Conservation (phyloP, 305 asterid species). For the Fraxinus sp. region DNA sequence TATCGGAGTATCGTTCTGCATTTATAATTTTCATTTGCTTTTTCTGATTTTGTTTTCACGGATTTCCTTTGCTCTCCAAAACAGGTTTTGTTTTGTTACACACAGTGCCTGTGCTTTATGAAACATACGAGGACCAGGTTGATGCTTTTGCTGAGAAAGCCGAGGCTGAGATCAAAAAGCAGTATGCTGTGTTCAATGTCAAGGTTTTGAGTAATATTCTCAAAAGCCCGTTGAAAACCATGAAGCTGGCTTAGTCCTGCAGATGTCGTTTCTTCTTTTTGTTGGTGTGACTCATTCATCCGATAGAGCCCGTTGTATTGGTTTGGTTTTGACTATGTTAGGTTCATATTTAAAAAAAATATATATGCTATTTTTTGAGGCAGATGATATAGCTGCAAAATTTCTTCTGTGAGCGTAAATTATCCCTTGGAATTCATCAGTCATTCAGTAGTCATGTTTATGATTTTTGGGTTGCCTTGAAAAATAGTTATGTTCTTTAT, state of each 20-base stretch:
- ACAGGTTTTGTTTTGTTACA: conserved; percentile 43
- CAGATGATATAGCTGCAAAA: conserved; percentile 13
- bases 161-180: conserved; percentile 48
- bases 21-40: neutral
- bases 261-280: conserved; percentile 10
- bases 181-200: conserved; percentile 38
- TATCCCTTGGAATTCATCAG: neutral
- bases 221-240: conserved; percentile 41
- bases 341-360: conserved; percentile 21
- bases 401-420: neutral
- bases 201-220: conserved; percentile 50
- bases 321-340: conserved; percentile 19
- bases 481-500: neutral
- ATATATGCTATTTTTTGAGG: conserved; percentile 22
- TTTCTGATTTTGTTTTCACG: neutral
- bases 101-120: conserved; percentile 48
- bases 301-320: conserved; percentile 24
- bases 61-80: conserved; percentile 10
- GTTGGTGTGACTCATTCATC: conserved; percentile 29
- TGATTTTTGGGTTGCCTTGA: neutral
- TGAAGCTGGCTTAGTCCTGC: conserved; percentile 34
- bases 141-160: conserved; percentile 57
- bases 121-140: conserved; percentile 44
- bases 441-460: neutral
- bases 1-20: neutral